Evolutionary conservation across 2,329 filamentous ascomycete species (phyloP).

Genomic region (Claviceps sp.): DNA sequence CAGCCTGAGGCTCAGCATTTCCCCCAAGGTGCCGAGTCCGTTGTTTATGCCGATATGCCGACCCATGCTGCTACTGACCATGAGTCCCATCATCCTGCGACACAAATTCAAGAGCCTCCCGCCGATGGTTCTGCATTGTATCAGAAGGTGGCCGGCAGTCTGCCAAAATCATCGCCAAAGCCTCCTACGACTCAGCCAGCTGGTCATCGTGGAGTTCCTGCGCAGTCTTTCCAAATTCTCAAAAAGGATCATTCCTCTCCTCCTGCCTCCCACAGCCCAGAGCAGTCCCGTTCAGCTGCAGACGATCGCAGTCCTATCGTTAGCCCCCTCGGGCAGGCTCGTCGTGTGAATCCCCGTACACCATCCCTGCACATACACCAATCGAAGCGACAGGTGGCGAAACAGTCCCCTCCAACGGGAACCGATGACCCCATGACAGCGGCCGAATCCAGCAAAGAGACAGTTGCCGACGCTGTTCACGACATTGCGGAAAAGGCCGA

Average conservation of each 20-base stretch:
- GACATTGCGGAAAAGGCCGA: constrained; percentile 45
- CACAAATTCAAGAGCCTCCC: constrained; percentile 21
- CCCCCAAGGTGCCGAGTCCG: constrained; percentile 12
- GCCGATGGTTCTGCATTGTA: constrained; percentile 23
- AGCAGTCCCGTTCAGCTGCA: constrained; percentile 25
- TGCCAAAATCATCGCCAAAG: constrained; percentile 27
- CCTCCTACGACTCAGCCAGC: constrained; percentile 23
- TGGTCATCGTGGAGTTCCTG: constrained; percentile 13
- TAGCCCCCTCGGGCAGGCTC: constrained; percentile 30
- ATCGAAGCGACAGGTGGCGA: constrained; percentile 11
- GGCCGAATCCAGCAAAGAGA: constrained; percentile 50
- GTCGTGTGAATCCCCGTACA: constrained; percentile 23
- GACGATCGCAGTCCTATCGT: constrained; percentile 29
- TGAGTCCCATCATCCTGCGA: constrained; percentile 6
- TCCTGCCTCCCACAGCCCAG: constrained; percentile 22
- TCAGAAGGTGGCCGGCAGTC: constrained; percentile 24
- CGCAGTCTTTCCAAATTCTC: constrained; percentile 32
- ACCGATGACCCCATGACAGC: constrained; percentile 15
- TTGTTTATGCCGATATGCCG: constrained; percentile 14
- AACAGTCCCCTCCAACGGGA: constrained; percentile 18
- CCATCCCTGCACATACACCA: constrained; percentile 18
- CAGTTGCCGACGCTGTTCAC: constrained; percentile 56
- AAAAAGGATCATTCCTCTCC: constrained; percentile 35
- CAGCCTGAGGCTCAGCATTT: constrained; percentile 11
- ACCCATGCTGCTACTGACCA: constrained; percentile 12